These are phyloP conservation scores for Hortiboletus campestris DNA, from an alignment of 768 basidiomycete species.

Conservation along the genomic window DNA sequence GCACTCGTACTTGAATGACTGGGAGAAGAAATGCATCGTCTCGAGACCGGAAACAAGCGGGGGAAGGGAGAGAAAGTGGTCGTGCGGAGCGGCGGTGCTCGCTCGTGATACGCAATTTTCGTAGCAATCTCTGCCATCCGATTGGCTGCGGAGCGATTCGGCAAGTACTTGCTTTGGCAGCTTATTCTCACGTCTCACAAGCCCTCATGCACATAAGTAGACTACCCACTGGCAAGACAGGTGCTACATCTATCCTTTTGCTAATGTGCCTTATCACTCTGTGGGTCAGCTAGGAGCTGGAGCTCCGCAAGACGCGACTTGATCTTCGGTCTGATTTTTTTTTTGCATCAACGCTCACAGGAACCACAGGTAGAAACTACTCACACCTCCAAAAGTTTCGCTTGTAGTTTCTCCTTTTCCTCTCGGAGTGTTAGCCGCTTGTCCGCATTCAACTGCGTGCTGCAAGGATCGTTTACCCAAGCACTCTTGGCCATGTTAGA, in stretches of 20 bases:
- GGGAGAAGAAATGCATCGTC: conserved; percentile 84
- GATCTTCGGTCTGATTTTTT: conserved; percentile 68
- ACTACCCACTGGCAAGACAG: too few species aligned
- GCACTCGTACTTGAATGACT: conserved; percentile 81
- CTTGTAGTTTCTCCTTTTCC: conserved; percentile 88
- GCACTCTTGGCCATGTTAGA: not conserved
- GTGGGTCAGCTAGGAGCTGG: conserved; percentile 35
- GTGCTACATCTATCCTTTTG: not conserved
- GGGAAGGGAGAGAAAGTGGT: conserved; percentile 20
- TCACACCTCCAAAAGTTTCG: conserved; percentile 84
- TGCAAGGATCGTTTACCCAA: conserved; percentile 29
- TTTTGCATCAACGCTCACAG: not conserved
- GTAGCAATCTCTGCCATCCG: conserved; percentile 17
- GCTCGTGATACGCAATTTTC: conserved; percentile 16
- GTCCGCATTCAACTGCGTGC: conserved; percentile 87
- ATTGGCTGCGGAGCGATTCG: conserved; percentile 28
- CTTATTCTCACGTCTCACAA: conserved; percentile 1
- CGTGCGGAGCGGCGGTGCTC: conserved; percentile 12
- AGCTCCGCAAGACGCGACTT: conserved; percentile 72
- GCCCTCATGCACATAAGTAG: too few species aligned
- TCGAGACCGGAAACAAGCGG: conserved; percentile 22
- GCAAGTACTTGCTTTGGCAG: conserved; percentile 6
- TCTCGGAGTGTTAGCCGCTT: conserved; percentile 88
- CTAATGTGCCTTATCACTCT: not conserved
- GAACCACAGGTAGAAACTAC: conserved; percentile 28